phyloP scores from a whole-genome alignment of 2,329 filamentous ascomycete species.

The Microsporum ferrugineum region DNA sequence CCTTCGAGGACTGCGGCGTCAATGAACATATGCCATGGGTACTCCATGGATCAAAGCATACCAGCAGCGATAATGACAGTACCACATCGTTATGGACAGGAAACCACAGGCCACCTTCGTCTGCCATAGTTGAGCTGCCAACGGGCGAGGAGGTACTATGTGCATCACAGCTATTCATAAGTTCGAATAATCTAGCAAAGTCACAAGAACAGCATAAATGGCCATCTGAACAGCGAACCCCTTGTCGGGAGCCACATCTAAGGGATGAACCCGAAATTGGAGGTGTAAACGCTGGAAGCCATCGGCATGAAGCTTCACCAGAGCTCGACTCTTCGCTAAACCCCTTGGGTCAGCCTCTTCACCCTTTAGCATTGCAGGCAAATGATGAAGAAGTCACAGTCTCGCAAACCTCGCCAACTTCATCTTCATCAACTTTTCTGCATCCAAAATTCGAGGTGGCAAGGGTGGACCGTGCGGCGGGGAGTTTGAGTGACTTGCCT shows the following conservation, averaged over 20 bases:
- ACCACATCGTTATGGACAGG: background rate
- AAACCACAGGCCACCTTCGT: background rate
- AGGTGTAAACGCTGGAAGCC: background rate
- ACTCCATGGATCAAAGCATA: background rate
- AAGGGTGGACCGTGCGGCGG: constrained; percentile 2
- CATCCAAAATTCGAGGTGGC: background rate
- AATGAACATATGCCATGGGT: background rate
- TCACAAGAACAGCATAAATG: background rate
- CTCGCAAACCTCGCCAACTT: background rate
- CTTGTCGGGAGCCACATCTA: background rate
- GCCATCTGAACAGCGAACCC: background rate
- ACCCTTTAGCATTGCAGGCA: background rate
- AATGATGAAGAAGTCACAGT: background rate
- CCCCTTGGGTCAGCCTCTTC: too few species aligned
- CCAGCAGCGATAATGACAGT: background rate
- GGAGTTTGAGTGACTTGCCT: constrained; percentile 1
- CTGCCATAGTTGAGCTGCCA: constrained; percentile 6
- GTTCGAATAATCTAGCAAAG: background rate
- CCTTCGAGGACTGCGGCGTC: background rate
- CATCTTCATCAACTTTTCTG: background rate
- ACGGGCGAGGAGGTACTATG: constrained; percentile 4
- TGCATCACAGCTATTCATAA: background rate
- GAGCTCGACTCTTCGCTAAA: background rate
- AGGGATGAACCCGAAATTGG: too few species aligned
- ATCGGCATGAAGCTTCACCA: background rate